A percentile compares a stretch with the other conserved stretches of the same genome.
Conservation (phyloP, 1,284 basidiomycete species). For the Ustanciosporium gigantosporum region DNA sequence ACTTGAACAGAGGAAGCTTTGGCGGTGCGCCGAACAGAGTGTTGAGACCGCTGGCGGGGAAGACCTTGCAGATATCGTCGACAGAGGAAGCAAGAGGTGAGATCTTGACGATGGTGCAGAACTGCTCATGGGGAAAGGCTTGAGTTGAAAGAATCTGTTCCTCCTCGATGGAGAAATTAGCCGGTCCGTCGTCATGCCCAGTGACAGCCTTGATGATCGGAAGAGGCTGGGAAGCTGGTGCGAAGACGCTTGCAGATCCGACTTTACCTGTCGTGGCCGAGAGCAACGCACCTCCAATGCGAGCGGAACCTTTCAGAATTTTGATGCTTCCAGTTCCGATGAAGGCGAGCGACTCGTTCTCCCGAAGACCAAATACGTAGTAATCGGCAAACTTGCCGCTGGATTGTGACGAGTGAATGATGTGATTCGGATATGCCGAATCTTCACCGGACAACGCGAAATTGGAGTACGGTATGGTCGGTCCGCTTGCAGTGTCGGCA, state of each 20-base stretch:
- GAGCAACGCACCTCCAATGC: slow-evolving; percentile 22
- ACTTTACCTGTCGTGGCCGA: slow-evolving; percentile 1
- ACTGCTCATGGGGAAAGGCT: background rate
- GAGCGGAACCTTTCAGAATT: slow-evolving; percentile 16
- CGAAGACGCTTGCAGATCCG: slow-evolving; percentile 15
- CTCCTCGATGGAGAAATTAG: too few relatives aligned
- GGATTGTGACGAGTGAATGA: slow-evolving; percentile 2
- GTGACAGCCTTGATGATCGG: slow-evolving; percentile 16
- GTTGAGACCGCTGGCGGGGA: slow-evolving; percentile 20
- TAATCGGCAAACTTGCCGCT: slow-evolving; percentile 19
- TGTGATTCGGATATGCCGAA: slow-evolving; percentile 2
- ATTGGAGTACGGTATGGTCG: slow-evolving; percentile 22
- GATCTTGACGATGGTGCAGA: slow-evolving; percentile 23
- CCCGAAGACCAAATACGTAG: slow-evolving; percentile 15
- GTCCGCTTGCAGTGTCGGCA: background rate
- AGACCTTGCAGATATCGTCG: slow-evolving; percentile 20
- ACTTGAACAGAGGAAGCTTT: slow-evolving; percentile 12
- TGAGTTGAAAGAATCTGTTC: background rate
- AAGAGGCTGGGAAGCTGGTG: slow-evolving; percentile 23
- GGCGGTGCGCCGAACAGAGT: slow-evolving; percentile 17
- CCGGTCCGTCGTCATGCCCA: background rate
- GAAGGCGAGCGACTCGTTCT: slow-evolving; percentile 18
- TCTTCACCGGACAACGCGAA: slow-evolving; percentile 8
- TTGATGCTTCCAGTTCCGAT: slow-evolving; percentile 19
- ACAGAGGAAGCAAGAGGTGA: slow-evolving; percentile 15